Base-by-base conservation (phyloP, 768 basidiomycete species). In the Arthromyces matolae region DNA sequence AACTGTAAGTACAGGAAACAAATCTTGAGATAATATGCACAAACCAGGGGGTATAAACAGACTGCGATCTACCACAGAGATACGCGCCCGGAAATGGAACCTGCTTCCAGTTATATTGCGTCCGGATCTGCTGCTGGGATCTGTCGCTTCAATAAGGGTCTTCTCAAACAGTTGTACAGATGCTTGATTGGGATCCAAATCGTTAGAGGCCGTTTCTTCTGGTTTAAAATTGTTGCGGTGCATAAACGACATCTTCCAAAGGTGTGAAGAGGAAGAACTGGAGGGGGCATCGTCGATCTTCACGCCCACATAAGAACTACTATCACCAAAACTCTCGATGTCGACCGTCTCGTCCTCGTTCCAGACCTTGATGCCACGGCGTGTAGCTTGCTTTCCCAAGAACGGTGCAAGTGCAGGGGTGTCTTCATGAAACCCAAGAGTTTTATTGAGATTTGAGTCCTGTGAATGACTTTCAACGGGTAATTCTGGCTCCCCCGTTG, bases 321-420 rank as follows among this genome's bases (percentile, higher is more conserved):
- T 14, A 5, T 38, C 40, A 49, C 29, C 38, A 25, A 59, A 46
- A 2, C 57, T 54, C 34, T 66, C 65, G 27, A 78, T 60, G 48
- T 77, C 70, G 28, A 78, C 63, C 24, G 63, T 50, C 13, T 51
- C 47, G 25, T 62, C 59, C 42, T 71, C 63, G 25, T 71, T 65
- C 60, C 64, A 71, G 5, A 72, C 69, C 40, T 64, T 68, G 41
- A 80, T 77, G 39, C 66, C 60, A 29, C 75, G 68, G 29, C 72
- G 66, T 27, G 63, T 60, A 4, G 66, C 63, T 22, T 65, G 60
- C 55, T 74, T 76, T 8, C 78, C 77, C 2, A 80, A 57, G 49
- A 76, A 77, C 5, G 64, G 66, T 4, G 78, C 79, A 25, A 80
- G 64, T 5, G 76, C 72, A 16, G 77, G 73, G 4, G 73, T 73